Percentiles rank a stretch among this genome's conserved stretches.
Evolutionary conservation across 2,329 filamentous ascomycete genomes (phyloP).

Genomic region (Beauveria medogensis): DNA sequence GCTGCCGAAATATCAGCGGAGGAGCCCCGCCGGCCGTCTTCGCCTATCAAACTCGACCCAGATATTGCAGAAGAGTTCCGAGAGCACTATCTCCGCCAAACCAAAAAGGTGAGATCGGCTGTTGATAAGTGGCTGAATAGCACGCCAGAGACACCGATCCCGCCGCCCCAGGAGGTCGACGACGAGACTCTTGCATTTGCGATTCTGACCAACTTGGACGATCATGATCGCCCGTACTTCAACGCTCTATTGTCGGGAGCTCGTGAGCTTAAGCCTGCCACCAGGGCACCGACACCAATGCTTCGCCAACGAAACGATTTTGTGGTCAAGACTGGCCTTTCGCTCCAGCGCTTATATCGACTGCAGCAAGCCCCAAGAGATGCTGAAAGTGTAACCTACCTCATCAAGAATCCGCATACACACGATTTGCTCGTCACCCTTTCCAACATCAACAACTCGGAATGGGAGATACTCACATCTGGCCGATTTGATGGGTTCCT

Average conservation of each 20-base stretch:
- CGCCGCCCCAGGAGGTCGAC: slow-evolving; percentile 80
- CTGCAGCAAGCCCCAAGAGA: slow-evolving; percentile 67
- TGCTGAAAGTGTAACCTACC: slow-evolving; percentile 76
- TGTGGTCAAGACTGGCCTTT: slow-evolving; percentile 64
- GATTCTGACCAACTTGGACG: slow-evolving; percentile 77
- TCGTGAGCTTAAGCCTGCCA: slow-evolving; percentile 45
- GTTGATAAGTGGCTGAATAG: slow-evolving; percentile 85
- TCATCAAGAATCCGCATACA: slow-evolving; percentile 72
- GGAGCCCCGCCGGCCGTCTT: slow-evolving; percentile 46
- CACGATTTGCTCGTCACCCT: slow-evolving; percentile 84
- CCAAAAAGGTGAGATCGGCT: slow-evolving; percentile 82
- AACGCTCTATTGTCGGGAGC: slow-evolving; percentile 65
- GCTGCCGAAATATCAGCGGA: slow-evolving; percentile 56
- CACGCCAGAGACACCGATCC: slow-evolving; percentile 65
- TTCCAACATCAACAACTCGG: slow-evolving; percentile 78
- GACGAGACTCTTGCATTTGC: slow-evolving; percentile 92
- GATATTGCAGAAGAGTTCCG: slow-evolving; percentile 91
- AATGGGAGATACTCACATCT: slow-evolving; percentile 93
- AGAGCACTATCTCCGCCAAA: slow-evolving; percentile 85
- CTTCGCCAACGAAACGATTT: slow-evolving; percentile 62
- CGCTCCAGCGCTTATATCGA: slow-evolving; percentile 79
- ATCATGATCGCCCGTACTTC: slow-evolving; percentile 70
- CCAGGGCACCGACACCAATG: slow-evolving; percentile 61
- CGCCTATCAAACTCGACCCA: slow-evolving; percentile 71
- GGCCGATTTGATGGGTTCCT: slow-evolving; percentile 93